phyloP scores from a whole-genome alignment of 1,284 basidiomycete species.

The Rhodotorula sp. region DNA sequence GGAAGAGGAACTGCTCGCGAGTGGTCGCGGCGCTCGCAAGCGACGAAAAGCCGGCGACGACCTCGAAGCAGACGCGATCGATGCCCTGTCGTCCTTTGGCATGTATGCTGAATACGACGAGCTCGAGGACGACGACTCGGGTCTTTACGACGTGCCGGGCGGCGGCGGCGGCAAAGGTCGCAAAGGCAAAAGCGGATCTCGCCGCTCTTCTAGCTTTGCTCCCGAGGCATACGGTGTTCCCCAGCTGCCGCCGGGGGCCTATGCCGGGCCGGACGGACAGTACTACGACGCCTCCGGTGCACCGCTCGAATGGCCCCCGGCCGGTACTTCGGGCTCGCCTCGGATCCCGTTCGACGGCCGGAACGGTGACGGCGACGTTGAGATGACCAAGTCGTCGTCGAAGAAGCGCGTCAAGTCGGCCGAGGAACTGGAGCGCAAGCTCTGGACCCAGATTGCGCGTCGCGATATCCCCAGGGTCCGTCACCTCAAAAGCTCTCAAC shows the following conservation, averaged over 20 bases:
- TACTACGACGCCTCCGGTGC: slow-evolving; percentile 23
- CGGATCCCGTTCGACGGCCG: not conserved
- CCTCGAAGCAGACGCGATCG: slow-evolving; percentile 20
- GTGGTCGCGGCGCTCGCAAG: slow-evolving; percentile 30
- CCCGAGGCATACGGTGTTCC: slow-evolving; percentile 1
- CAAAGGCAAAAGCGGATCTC: slow-evolving; percentile 11
- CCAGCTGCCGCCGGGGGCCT: slow-evolving; percentile 13
- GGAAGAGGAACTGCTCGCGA: slow-evolving; percentile 27
- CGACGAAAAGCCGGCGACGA: slow-evolving; percentile 15
- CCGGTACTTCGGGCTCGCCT: slow-evolving; percentile 5
- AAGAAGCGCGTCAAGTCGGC: slow-evolving; percentile 15
- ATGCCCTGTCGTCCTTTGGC: slow-evolving; percentile 7
- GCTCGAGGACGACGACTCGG: slow-evolving; percentile 18
- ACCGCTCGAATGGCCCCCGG: slow-evolving; percentile 8
- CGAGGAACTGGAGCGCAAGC: slow-evolving; percentile 34
- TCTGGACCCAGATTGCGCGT: slow-evolving; percentile 44
- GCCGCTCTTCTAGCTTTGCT: slow-evolving; percentile 12
- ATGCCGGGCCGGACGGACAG: slow-evolving; percentile 9
- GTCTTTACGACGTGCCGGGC: slow-evolving; percentile 1
- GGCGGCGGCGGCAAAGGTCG: not conserved
- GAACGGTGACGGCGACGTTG: not conserved
- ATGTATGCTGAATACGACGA: slow-evolving; percentile 30
- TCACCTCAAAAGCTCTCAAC: not conserved
- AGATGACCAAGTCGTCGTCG: not conserved
- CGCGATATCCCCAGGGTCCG: slow-evolving; percentile 42